Conservation (phyloP, 768 basidiomycete genomes). For the Ramaria sp. region DNA sequence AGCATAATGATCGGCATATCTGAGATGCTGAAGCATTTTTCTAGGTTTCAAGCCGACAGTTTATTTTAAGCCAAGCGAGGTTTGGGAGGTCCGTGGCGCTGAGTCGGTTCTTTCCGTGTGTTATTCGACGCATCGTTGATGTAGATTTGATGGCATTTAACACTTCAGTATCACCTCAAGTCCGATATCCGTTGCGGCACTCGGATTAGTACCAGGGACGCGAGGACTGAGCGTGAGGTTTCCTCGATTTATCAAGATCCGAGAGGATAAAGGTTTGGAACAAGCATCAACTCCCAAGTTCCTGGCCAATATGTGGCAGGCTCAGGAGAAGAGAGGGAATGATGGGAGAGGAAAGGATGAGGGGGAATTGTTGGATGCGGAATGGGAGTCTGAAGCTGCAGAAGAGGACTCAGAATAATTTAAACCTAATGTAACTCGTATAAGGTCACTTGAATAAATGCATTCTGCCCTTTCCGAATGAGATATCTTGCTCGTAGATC, state of each 20-base stretch:
- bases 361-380: conserved; percentile 50
- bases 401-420: conserved; percentile 21
- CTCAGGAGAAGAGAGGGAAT: conserved; percentile 34
- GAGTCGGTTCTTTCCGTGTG: conserved; percentile 32
- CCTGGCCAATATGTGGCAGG: conserved; percentile 56
- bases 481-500: too few species aligned
- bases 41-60: conserved; percentile 56
- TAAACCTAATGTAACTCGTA: background rate
- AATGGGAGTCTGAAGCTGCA: conserved; percentile 20
- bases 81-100: conserved; percentile 85
- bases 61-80: conserved; percentile 62
- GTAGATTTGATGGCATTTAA: background rate
- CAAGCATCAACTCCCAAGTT: conserved; percentile 64
- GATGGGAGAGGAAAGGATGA: conserved; percentile 39
- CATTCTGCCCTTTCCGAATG: too few species aligned
- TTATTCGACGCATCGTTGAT: conserved; percentile 1
- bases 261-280: conserved; percentile 66
- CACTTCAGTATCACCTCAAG: conserved; percentile 61
- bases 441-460: too few species aligned
- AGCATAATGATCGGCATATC: background rate
- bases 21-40: conserved; percentile 6
- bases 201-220: conserved; percentile 42
- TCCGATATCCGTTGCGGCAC: conserved; percentile 74
- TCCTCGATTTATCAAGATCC: conserved; percentile 67
- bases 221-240: conserved; percentile 80